Percentiles rank a stretch among this genome's conserved stretches.
Conservation (phyloP, 192 early-diverging fungal genomes). For the Coemansia sp. region DNA sequence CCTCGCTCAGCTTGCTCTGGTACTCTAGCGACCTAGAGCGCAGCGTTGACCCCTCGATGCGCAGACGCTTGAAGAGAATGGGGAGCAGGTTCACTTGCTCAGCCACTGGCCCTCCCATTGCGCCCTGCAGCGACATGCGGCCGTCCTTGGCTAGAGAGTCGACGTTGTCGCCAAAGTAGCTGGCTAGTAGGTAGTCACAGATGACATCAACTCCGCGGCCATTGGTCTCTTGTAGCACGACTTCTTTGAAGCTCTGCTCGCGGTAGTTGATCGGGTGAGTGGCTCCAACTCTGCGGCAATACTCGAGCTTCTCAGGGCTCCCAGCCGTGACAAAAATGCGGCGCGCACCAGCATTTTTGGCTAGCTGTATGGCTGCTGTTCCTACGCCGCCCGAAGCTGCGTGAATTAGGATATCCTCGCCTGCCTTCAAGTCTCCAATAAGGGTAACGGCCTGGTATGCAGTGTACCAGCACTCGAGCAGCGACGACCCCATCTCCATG, state of each 20-base stretch:
- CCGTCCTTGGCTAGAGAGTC: conserved; percentile 65
- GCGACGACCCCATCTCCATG: conserved; percentile 63
- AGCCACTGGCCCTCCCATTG: conserved; percentile 57
- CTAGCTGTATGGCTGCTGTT: conserved; percentile 77
- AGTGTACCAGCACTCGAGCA: conserved; percentile 80
- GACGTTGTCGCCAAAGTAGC: conserved; percentile 56
- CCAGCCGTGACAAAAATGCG: conserved; percentile 72
- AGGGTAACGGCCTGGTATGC: conserved; percentile 70
- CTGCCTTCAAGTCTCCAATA: conserved; percentile 56
- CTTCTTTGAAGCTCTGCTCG: conserved; percentile 59
- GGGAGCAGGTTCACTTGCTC: conserved; percentile 29
- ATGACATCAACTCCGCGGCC: conserved; percentile 70
- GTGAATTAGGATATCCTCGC: conserved; percentile 74
- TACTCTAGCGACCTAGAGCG: conserved; percentile 65
- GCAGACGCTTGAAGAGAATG: conserved; percentile 63
- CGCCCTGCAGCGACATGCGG: conserved; percentile 69
- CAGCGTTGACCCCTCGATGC: conserved; percentile 70
- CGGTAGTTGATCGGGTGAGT: conserved; percentile 79
- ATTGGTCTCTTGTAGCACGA: conserved; percentile 56
- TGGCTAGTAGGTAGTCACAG: conserved; percentile 70
- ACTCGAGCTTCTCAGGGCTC: conserved; percentile 62
- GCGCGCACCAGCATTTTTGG: conserved; percentile 58
- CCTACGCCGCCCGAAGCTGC: conserved; percentile 78
- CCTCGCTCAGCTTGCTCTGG: conserved; percentile 56
- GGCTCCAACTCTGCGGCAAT: conserved; percentile 66